Base-by-base conservation (phyloP, 192 early-diverging fungal genomes). In the Radiomyces spectabilis region DNA sequence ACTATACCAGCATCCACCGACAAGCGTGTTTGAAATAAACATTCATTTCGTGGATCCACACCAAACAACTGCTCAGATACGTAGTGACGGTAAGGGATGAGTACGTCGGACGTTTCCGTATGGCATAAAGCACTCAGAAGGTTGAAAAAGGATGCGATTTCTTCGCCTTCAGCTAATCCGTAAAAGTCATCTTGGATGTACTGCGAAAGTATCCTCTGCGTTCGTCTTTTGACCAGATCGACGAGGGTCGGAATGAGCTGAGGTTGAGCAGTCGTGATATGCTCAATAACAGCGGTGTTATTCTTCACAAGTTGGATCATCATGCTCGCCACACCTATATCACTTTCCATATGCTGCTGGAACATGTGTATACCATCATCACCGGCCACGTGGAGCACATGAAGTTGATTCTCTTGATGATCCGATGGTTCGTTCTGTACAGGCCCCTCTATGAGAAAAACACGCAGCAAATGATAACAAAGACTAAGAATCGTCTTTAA, bases 381-480 rank as follows among this genome's bases (percentile, higher is more conserved):
- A 1, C 57, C 48, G n/a, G 57, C 46, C 0, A 51, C 21, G 0
- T 59, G 35, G 8, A 50, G n/a, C 2, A 59, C 57, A 39, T 59
- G 40, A 0, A 19, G 27, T 24, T 59, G 57, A 25, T 59, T 59
- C 32, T 41, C 35, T 13, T 32, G n/a, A 26, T 22, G 37, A 9
- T 43, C 48, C 0, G 12, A 15, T 19, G 24, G 32, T 35, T 59
- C 57, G 24, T 59, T 39, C 40, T 51, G 51, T 1, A 18, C 24
- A 10, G 57, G 51, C 9, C 26, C 48, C 9, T 38, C 47, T 9
- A 59, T 24, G 15, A 59, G 21, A 48, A 59, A 59, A 0, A 59
- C 57, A 5, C 57, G 57, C 16, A 59, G 29, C 5, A 59, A 27
- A 22, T 59, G 37, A 22, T 59, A 59, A 7, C 57, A 59, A 5